Conservation (phyloP, 768 basidiomycete species). For the Pleurotus ostreatus region DNA sequence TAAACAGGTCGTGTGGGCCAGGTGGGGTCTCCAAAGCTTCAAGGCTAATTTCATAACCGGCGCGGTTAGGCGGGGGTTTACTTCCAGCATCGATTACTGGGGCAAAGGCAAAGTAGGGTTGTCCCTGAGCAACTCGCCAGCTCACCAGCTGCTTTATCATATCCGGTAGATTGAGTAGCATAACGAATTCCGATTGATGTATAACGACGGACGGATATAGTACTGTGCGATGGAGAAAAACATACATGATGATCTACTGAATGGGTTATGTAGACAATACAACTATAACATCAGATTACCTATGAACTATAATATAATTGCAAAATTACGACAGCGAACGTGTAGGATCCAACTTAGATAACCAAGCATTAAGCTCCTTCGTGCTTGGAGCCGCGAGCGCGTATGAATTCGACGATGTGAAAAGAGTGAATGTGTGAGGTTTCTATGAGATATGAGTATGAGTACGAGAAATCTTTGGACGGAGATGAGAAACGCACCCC, state of each 20-base stretch:
- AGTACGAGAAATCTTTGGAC: slow-evolving; percentile 9
- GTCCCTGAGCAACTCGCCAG: neutral
- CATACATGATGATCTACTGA: slow-evolving; percentile 6
- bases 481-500: slow-evolving; percentile 53
- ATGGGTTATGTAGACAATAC: neutral
- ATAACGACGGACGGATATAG: neutral
- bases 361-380: slow-evolving; percentile 87
- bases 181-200: too few species aligned
- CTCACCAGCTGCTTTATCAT: neutral
- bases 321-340: slow-evolving; percentile 37
- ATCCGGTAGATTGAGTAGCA: neutral
- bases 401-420: slow-evolving; percentile 89
- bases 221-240: slow-evolving; percentile 2
- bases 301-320: neutral
- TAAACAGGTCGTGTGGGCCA: too few species aligned
- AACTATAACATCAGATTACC: slow-evolving; percentile 1
- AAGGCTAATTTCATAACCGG: too few species aligned
- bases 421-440: slow-evolving; percentile 84
- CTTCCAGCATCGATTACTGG: neutral
- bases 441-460: slow-evolving; percentile 42
- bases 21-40: too few species aligned
- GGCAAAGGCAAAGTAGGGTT: neutral
- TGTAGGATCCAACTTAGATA: slow-evolving; percentile 79
- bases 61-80: neutral
- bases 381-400: slow-evolving; percentile 77